Base-by-base conservation (phyloP, 2,329 filamentous ascomycete genomes). In the Xylariaceae sp. region DNA sequence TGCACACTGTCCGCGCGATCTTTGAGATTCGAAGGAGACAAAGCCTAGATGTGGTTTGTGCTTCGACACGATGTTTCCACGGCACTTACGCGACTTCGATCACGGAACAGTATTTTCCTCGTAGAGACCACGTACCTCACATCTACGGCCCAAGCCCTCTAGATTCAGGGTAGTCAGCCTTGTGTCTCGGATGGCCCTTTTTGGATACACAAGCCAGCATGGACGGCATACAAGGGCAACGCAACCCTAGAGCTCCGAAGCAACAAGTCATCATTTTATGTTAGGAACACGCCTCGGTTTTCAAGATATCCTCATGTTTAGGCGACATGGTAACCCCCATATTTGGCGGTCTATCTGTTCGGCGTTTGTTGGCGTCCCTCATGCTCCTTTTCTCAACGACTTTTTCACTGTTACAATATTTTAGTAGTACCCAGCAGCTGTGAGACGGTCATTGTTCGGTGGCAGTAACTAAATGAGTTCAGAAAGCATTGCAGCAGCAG, bases 381-480 rank as follows among this genome's bases (percentile, higher is more conserved):
- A 8, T 53, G 27, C 43, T 46, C 33, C 21, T 32, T 47, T 53
- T 50, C 48, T 58, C 47, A 24, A 57, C 45, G 57, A 40, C 33
- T 36, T 39, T 33, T 33, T 21, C 32, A 23, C 48, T 35, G 23
- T 59, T 47, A 59, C 47, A 50, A 60, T 58, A 53, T 52, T 30
- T 48, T 55, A 50, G 54, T 50, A 49, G 49, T 52, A 43, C 35
- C 47, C 42, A 36, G 11, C 51, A 16, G 50, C 55, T 50, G 40
- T 46, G 50, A 33, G 21, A 27, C 18, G 43, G 26, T 33, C 13
- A 35, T 37, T 36, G 35, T 29, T 48, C 15, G 41, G 30, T 32
- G 37, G 32, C 36, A 37, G 27, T 44, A 46, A 43, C 29, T 51
- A 54, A 59, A 59, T 57, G 57, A 57, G 54, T 49, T 47, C 51